Conservation (phyloP, 1,284 basidiomycete species). For the Ganoderma lucidum region DNA sequence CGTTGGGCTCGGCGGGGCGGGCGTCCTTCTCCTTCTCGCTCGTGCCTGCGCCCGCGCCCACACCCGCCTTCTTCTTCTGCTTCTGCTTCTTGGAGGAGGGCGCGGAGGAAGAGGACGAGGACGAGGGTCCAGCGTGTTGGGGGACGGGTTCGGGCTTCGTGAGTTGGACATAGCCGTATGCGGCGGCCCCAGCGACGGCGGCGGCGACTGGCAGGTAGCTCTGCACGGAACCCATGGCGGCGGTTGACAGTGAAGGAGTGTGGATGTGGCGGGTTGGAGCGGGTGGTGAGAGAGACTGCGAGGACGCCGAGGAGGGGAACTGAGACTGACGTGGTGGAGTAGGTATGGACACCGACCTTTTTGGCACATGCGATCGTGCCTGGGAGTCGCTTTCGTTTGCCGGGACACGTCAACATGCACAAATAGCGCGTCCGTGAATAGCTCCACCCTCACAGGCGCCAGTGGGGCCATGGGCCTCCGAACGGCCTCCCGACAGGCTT, state of each 20-base stretch:
- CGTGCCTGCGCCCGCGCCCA: constrained; percentile 26
- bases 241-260: constrained; percentile 7
- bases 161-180: constrained; percentile 48
- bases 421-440: constrained; percentile 36
- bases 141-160: constrained; percentile 28
- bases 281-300: neutral
- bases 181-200: constrained; percentile 50
- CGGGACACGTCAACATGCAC: constrained; percentile 36
- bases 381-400: constrained; percentile 25
- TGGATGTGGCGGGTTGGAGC: constrained; percentile 12
- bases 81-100: constrained; percentile 45
- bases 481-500: constrained; percentile 3
- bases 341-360: constrained; percentile 10
- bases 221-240: constrained; percentile 57
- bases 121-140: constrained; percentile 16
- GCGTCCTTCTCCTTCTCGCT: constrained; percentile 22
- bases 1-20: constrained; percentile 38
- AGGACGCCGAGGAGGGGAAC: neutral
- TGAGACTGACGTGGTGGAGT: constrained; percentile 30
- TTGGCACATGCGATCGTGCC: constrained; percentile 24
- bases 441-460: neutral
- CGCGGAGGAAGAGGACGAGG: constrained; percentile 16
- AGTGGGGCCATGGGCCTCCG: neutral
- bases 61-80: constrained; percentile 46
- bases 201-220: constrained; percentile 54